Base-by-base conservation (phyloP, 768 basidiomycete species). In the Cubamyces lactineus region DNA sequence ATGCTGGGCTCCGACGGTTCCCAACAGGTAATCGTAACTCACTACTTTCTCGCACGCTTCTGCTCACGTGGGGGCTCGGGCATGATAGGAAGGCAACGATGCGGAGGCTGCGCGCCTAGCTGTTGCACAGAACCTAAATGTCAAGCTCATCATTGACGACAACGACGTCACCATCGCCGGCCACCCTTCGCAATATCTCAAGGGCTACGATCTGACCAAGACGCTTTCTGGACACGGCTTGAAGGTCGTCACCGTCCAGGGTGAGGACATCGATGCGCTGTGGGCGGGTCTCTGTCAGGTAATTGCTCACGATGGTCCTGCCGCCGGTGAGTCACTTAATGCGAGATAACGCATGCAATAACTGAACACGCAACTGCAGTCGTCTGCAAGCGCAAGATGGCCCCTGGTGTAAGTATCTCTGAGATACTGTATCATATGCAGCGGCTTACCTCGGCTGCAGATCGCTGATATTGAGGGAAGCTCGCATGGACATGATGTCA, bases 101-200 rank as follows among this genome's bases (percentile, higher is more conserved):
- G 92, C 93, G 1, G 93, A 95, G 71, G 93, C 93, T 16, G 93
- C 93, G 15, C 82, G 92, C 17, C 80, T 95, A 34, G 92, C 93
- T 17, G 93, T 93, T 43, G 92, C 93, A 2, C 87, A 94, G 71
- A 75, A 79, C 45, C 79, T 95, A 67, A 92, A 94, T 72, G 84
- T 95, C 74, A 95, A 95, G 75, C 78, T 94, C 58, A 74, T 94
- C 72, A 87, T 95, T 65, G 93, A 95, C 67, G 91, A 94, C 75
- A 94, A 95, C 75, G 88, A 95, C 71, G 92, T 94, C 66, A 94
- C 92, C 8, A 95, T 94, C 62, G 86, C 92, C n/a, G 93, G 93
- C 0, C 92, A 94, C 69, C 93, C 93, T 4, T 93, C 91, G 15
- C 75, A 93, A 51, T 94, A 94, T 71, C 84, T 94, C 68, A 86